These are phyloP conservation scores for Saccharomycopsis fibuligera DNA, from an alignment of 805 yeast species.

Conservation along the genomic window DNA sequence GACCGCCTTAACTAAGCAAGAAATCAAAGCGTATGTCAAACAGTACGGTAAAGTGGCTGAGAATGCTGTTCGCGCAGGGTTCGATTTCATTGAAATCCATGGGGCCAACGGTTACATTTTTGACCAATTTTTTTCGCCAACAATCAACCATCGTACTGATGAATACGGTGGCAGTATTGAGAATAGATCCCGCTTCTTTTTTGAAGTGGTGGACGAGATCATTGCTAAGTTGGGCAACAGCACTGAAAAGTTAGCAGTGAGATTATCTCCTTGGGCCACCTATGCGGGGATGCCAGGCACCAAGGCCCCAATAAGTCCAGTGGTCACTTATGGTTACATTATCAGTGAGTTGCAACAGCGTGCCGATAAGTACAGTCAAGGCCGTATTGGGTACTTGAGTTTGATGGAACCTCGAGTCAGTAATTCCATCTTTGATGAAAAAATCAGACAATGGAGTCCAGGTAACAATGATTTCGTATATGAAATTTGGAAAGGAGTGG, in stretches of 20 bases:
- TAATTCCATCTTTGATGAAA: conserved; percentile 24
- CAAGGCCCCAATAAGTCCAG: conserved; percentile 30
- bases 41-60: conserved; percentile 42
- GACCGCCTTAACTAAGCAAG: conserved; percentile 27
- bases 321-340: conserved; percentile 34
- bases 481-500: conserved; percentile 39
- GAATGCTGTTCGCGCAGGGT: conserved; percentile 31
- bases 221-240: conserved; percentile 43
- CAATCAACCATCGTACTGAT: conserved; percentile 41
- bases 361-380: conserved; percentile 25
- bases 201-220: conserved; percentile 46
- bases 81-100: conserved; percentile 64
- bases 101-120: conserved; percentile 61
- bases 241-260: conserved; percentile 37
- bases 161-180: conserved; percentile 51
- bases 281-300: conserved; percentile 36
- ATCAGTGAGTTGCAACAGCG: conserved; percentile 33
- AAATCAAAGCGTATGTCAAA: conserved; percentile 31
- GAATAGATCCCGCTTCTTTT: conserved; percentile 39
- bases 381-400: conserved; percentile 33
- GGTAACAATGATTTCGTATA: conserved; percentile 34
- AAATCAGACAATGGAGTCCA: conserved; percentile 24
- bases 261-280: conserved; percentile 42
- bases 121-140: conserved; percentile 47
- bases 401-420: conserved; percentile 31